These are phyloP conservation scores for Pyricularia pennisetigena DNA, from an alignment of 2,329 filamentous ascomycete genomes.

Conservation along the genomic window DNA sequence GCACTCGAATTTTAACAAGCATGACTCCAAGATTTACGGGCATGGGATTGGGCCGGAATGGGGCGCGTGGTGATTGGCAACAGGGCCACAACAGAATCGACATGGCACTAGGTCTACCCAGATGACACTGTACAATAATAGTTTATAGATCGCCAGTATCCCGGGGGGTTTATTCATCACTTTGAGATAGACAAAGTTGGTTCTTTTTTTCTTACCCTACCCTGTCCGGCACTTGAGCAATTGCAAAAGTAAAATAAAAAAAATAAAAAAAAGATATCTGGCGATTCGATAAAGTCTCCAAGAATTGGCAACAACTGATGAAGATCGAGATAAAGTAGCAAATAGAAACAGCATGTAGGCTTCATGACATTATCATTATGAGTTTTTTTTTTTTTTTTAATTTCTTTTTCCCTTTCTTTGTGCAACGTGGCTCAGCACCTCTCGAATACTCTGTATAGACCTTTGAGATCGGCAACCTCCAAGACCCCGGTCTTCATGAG, in stretches of 20 bases:
- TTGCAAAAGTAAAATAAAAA: not conserved
- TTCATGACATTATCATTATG: not conserved
- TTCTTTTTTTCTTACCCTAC: not conserved
- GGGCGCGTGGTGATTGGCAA: not conserved
- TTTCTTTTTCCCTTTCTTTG: not conserved
- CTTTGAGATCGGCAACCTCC: constrained; percentile 87
- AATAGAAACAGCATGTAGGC: not conserved
- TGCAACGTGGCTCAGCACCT: constrained; percentile 48
- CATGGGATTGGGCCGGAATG: not conserved
- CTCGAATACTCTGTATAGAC: constrained; percentile 90
- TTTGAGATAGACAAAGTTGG: not conserved
- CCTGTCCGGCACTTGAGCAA: not conserved
- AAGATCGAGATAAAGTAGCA: not conserved
- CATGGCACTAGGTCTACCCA: not conserved
- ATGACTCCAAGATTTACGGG: not conserved
- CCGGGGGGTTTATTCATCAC: not conserved
- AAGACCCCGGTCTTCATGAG: constrained; percentile 66
- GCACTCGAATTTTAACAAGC: not conserved
- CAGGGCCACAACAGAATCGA: not conserved
- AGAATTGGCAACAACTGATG: not conserved
- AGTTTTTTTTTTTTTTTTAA: not conserved
- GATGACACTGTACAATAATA: constrained; percentile 6
- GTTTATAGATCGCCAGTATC: not conserved
- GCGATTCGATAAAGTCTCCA: not conserved
- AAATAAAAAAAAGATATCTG: too few species aligned